Conservation (phyloP, 768 basidiomycete genomes). For the Podaxis rugospora region DNA sequence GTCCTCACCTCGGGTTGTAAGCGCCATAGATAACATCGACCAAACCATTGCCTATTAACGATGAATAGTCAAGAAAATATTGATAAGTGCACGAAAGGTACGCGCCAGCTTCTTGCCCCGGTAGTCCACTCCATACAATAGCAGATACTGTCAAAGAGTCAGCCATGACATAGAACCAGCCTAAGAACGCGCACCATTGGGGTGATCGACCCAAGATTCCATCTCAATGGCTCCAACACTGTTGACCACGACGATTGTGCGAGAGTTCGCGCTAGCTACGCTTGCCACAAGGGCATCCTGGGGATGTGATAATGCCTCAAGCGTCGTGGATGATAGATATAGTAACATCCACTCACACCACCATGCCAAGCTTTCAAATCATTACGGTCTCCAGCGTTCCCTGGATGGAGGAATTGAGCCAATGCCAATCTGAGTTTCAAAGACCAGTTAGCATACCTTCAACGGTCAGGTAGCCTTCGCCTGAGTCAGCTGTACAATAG, state of each 20-base stretch:
- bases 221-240: conserved; percentile 56
- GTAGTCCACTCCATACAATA: conserved; percentile 46
- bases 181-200: conserved; percentile 33
- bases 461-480: conserved; percentile 41
- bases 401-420: conserved; percentile 14
- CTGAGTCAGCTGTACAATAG: conserved; percentile 29
- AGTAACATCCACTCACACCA: conserved; percentile 27
- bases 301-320: neutral
- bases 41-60: conserved; percentile 44
- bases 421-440: neutral
- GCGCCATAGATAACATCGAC: conserved; percentile 56
- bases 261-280: conserved; percentile 50
- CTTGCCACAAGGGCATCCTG: conserved; percentile 43
- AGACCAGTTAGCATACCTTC: conserved; percentile 24
- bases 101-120: conserved; percentile 60
- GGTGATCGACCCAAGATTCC: conserved; percentile 54
- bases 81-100: neutral
- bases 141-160: neutral
- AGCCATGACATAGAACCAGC: neutral
- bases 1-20: conserved; percentile 50
- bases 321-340: neutral
- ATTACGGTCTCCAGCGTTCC: conserved; percentile 53
- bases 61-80: neutral
- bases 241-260: conserved; percentile 66
- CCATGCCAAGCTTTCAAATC: conserved; percentile 47